These are phyloP conservation scores for Ganoderma multipileum DNA, from an alignment of 1,284 basidiomycete genomes.

Conservation along the genomic window DNA sequence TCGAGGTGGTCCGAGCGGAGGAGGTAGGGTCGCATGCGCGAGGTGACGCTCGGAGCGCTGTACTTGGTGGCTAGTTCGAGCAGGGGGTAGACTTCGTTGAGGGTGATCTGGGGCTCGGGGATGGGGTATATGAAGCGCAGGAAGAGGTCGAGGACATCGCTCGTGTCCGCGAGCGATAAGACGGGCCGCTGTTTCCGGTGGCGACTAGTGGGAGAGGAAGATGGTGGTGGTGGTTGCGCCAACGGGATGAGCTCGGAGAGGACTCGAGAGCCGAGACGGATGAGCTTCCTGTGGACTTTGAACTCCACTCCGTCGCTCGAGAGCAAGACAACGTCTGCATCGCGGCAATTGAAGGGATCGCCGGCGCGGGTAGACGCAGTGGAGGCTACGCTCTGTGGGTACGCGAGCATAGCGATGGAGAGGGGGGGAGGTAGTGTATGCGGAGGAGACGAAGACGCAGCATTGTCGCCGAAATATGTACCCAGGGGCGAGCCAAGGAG, in stretches of 20 bases:
- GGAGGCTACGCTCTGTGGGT: neutral
- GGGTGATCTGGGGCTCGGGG: constrained; percentile 19
- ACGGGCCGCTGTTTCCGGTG: constrained; percentile 7
- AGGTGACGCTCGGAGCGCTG: constrained; percentile 12
- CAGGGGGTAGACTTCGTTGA: constrained; percentile 17
- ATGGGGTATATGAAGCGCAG: constrained; percentile 27
- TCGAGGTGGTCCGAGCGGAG: constrained; percentile 34
- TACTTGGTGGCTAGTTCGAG: constrained; percentile 23
- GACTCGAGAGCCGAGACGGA: constrained; percentile 30
- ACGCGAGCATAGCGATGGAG: neutral
- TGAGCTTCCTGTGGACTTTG: constrained; percentile 21
- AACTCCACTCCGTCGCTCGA: constrained; percentile 23
- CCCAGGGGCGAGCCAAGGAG: neutral
- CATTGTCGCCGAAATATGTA: constrained; percentile 5
- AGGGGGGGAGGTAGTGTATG: neutral
- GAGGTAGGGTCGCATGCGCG: constrained; percentile 18
- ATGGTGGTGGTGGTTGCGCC: constrained; percentile 10
- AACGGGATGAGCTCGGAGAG: constrained; percentile 17
- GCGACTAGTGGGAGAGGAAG: constrained; percentile 13
- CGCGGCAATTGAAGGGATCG: constrained; percentile 19
- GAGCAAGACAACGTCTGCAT: constrained; percentile 18
- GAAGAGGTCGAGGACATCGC: constrained; percentile 19
- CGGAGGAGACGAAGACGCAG: neutral
- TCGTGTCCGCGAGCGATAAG: constrained; percentile 14
- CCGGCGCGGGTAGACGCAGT: neutral